phyloP scores from a whole-genome alignment of 257 asterid genomes.

The Solanum clarkiae region DNA sequence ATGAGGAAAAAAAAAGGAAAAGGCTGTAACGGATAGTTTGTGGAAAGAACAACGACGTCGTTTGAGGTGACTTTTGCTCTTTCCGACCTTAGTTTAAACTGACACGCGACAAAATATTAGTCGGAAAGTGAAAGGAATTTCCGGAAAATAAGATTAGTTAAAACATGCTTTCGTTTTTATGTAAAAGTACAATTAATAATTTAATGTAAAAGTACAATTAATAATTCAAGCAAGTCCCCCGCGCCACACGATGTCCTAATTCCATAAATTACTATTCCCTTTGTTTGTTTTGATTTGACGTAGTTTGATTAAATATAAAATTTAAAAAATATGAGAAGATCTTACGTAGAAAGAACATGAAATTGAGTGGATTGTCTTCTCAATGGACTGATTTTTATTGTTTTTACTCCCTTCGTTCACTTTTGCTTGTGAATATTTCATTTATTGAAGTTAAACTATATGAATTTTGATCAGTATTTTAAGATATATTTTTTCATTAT shows the following conservation, averaged over 20 bases:
- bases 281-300: not conserved
- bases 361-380: no score
- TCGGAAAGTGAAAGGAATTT: not conserved
- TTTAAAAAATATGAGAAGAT: not conserved
- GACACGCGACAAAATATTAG: not conserved
- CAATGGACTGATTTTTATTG: not conserved
- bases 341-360: no score
- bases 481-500: no score
- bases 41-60: slow-evolving; percentile 8
- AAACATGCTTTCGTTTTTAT: not conserved
- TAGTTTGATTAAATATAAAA: not conserved
- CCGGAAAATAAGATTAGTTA: not conserved
- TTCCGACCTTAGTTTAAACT: not conserved
- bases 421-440: no score
- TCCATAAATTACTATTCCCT: not conserved
- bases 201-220: not conserved
- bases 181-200: not conserved
- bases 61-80: not conserved
- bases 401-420: no score
- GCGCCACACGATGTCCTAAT: not conserved
- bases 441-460: no score
- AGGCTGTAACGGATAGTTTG: slow-evolving; percentile 55
- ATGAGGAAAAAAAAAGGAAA: not conserved
- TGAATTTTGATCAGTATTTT: no score
- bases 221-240: not conserved